Evolutionary conservation across 1,284 basidiomycete genomes (phyloP).

Genomic region (Cutaneotrichosporon sp.): DNA sequence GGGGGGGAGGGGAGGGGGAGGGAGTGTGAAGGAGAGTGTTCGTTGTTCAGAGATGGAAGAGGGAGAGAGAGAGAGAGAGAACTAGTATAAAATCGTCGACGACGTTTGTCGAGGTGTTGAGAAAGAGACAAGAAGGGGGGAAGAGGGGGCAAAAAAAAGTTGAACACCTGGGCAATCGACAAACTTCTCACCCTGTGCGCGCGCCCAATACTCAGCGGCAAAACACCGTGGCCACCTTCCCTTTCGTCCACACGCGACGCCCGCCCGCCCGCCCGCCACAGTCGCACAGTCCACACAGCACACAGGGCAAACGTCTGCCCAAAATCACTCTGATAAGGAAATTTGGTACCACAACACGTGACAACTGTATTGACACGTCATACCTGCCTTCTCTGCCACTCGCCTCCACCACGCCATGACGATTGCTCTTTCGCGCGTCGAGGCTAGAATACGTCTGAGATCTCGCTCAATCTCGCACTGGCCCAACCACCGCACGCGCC

Average conservation of each 20-base stretch:
- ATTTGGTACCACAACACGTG: too few relatives aligned
- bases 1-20: background rate
- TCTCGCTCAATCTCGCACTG: background rate
- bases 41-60: too few relatives aligned
- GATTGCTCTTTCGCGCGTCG: background rate
- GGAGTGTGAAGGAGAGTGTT: constrained; percentile 2
- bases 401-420: background rate
- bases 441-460: too few relatives aligned
- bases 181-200: too few relatives aligned
- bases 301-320: too few relatives aligned
- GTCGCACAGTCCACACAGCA: too few relatives aligned
- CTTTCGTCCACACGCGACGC: too few relatives aligned
- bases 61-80: constrained; percentile 7
- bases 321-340: background rate
- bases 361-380: background rate
- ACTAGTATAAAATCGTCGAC: too few relatives aligned
- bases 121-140: background rate
- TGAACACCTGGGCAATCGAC: background rate
- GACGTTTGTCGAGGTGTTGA: too few relatives aligned
- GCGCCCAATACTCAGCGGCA: too few relatives aligned
- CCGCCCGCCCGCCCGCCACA: too few relatives aligned
- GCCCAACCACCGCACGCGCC: background rate
- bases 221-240: too few relatives aligned
- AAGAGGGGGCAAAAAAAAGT: background rate
- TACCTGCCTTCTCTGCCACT: background rate